Percentiles rank a stretch among this genome's conserved stretches.
Conservation (phyloP, 2,329 filamentous ascomycete species). For the Sporothrix pseudoabietina region DNA sequence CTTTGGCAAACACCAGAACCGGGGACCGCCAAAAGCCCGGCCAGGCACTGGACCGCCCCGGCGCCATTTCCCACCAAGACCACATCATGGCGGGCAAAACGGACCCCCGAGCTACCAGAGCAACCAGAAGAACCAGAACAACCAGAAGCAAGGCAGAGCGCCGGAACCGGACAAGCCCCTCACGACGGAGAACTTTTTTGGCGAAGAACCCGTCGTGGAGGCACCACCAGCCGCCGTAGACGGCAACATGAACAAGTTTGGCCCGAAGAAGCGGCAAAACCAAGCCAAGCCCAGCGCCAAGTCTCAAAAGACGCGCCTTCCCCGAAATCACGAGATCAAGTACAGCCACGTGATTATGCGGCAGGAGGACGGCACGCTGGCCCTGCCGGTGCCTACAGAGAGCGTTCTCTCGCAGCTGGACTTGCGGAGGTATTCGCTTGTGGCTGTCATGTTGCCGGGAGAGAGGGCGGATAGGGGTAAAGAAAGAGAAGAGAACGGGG, state of each 20-base stretch:
- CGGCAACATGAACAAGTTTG: not conserved
- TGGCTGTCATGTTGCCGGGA: conserved; percentile 47
- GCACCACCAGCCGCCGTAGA: not conserved
- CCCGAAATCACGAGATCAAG: conserved; percentile 51
- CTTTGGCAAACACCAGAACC: not conserved
- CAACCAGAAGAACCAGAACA: too few species aligned
- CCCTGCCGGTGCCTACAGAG: conserved; percentile 45
- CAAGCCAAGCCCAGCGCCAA: not conserved
- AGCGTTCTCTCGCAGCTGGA: conserved; percentile 48
- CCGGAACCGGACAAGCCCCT: too few species aligned
- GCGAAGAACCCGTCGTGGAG: too few species aligned
- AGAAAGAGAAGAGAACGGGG: not conserved
- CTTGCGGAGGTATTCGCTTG: conserved; percentile 44
- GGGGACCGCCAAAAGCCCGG: not conserved
- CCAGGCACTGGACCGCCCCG: not conserved
- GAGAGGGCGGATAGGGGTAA: not conserved
- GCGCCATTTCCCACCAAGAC: not conserved
- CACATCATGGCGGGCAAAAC: not conserved
- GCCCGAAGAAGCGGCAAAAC: not conserved
- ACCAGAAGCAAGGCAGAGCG: too few species aligned
- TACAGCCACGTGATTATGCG: conserved; percentile 41
- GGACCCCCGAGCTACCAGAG: too few species aligned
- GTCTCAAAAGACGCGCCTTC: conserved; percentile 39
- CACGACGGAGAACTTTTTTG: too few species aligned
- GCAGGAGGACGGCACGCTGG: conserved; percentile 44